Evolutionary conservation across 257 asterid genomes (phyloP).

Genomic region (Ocimum tenuiflorum): DNA sequence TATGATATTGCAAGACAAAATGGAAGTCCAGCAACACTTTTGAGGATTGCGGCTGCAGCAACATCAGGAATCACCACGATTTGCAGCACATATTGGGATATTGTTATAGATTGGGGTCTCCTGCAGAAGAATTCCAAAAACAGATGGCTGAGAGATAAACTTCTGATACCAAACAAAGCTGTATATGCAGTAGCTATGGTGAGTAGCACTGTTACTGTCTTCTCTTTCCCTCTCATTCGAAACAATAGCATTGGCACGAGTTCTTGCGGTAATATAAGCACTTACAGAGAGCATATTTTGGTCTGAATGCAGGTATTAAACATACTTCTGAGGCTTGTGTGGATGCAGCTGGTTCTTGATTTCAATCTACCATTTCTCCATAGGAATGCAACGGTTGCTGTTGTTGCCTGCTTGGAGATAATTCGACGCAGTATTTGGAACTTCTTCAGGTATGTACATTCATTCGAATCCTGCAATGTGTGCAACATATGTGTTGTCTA

Average conservation of each 20-base stretch:
- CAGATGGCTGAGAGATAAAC: conserved; percentile 74
- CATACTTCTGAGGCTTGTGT: conserved; percentile 58
- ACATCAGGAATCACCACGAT: conserved; percentile 54
- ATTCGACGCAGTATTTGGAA: conserved; percentile 86
- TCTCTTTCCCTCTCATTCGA: background rate
- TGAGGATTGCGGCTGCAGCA: conserved; percentile 45
- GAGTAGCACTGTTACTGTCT: conserved; percentile 16
- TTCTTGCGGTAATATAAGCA: background rate
- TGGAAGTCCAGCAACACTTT: background rate
- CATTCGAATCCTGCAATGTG: background rate
- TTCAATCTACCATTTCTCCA: conserved; percentile 53
- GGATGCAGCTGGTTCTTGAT: conserved; percentile 77
- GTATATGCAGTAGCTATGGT: conserved; percentile 70
- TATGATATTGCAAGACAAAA: conserved; percentile 26
- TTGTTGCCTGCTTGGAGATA: conserved; percentile 67
- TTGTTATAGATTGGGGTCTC: conserved; percentile 72
- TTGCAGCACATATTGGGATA: conserved; percentile 67
- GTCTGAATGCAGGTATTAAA: conserved; percentile 46
- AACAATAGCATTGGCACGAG: background rate
- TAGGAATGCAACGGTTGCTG: conserved; percentile 38
- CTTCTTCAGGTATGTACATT: conserved; percentile 60
- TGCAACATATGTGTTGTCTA: background rate
- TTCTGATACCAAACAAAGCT: conserved; percentile 44
- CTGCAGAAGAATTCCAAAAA: conserved; percentile 46
- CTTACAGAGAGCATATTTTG: background rate